Conservation (phyloP, 2,329 filamentous ascomycete species). For the Endocalyx cinctus region DNA sequence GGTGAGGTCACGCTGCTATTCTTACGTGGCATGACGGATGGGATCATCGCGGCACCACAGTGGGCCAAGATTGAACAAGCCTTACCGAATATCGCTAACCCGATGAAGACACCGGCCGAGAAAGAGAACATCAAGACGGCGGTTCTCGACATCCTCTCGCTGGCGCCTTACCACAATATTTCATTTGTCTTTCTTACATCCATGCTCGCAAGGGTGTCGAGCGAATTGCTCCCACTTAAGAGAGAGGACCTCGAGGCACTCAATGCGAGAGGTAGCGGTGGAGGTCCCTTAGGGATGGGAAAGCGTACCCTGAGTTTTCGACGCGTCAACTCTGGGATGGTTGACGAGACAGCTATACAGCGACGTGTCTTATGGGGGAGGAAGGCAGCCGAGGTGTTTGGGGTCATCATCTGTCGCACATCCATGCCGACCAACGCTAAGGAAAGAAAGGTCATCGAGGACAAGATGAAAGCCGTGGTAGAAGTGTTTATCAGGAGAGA, state of each 20-base stretch:
- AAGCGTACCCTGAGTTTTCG: conserved; percentile 45
- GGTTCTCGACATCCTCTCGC: conserved; percentile 69
- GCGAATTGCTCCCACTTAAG: conserved; percentile 41
- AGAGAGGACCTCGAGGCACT: conserved; percentile 33
- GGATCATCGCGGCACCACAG: conserved; percentile 65
- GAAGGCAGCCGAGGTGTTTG: conserved; percentile 62
- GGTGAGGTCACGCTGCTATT: conserved; percentile 70
- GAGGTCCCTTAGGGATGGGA: conserved; percentile 23
- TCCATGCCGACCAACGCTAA: conserved; percentile 33
- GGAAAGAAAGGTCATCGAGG: conserved; percentile 56
- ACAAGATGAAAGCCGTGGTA: conserved; percentile 61
- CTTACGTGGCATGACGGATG: conserved; percentile 69
- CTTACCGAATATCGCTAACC: conserved; percentile 36
- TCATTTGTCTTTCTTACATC: conserved; percentile 83
- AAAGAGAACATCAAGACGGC: conserved; percentile 42
- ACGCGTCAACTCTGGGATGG: conserved; percentile 20
- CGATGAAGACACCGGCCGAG: conserved; percentile 13
- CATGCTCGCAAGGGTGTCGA: conserved; percentile 57
- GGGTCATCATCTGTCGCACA: conserved; percentile 55
- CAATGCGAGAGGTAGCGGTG: conserved; percentile 15
- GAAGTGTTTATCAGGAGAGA: conserved; percentile 62
- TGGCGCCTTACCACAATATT: conserved; percentile 75
- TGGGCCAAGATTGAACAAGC: conserved; percentile 67
- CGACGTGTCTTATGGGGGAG: conserved; percentile 56
- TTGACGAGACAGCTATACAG: conserved; percentile 42